A percentile compares a stretch with the other conserved stretches of the same genome.
These are phyloP conservation scores for Salvia miltiorrhiza DNA, from an alignment of 257 asterid genomes.

Conservation along the genomic window DNA sequence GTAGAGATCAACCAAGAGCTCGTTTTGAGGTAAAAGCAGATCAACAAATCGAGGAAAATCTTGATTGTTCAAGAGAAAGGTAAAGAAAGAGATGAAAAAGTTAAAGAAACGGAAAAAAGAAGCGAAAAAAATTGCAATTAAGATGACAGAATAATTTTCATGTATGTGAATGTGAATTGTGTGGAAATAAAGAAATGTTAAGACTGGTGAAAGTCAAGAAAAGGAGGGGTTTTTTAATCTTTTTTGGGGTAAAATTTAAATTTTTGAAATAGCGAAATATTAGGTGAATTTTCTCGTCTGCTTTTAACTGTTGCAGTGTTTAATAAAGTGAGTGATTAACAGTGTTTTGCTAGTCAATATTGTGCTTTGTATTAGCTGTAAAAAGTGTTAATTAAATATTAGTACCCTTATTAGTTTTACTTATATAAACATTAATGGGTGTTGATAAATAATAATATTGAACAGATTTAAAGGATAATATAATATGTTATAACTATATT, in stretches of 20 bases:
- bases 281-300: conserved; percentile 23
- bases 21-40: conserved; percentile 40
- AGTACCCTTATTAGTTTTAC: background rate
- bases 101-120: background rate
- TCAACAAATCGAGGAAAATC: conserved; percentile 51
- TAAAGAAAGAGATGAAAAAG: conserved; percentile 19
- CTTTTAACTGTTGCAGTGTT: conserved; percentile 12
- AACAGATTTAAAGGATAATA: too few relatives aligned
- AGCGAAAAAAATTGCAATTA: conserved; percentile 17
- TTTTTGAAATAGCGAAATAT: conserved; percentile 31
- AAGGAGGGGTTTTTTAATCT: conserved; percentile 25
- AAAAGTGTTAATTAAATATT: background rate
- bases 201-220: conserved; percentile 34
- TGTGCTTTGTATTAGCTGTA: background rate
- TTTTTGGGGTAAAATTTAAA: conserved; percentile 24
- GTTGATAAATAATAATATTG: too few relatives aligned
- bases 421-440: too few relatives aligned
- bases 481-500: too few relatives aligned
- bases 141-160: conserved; percentile 3
- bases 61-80: conserved; percentile 40
- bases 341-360: background rate
- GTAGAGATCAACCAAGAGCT: conserved; percentile 39
- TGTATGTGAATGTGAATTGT: conserved; percentile 22
- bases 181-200: conserved; percentile 28
- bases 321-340: background rate